Conservation (phyloP, 208 protist species). For the Wallacemonas sp. region DNA sequence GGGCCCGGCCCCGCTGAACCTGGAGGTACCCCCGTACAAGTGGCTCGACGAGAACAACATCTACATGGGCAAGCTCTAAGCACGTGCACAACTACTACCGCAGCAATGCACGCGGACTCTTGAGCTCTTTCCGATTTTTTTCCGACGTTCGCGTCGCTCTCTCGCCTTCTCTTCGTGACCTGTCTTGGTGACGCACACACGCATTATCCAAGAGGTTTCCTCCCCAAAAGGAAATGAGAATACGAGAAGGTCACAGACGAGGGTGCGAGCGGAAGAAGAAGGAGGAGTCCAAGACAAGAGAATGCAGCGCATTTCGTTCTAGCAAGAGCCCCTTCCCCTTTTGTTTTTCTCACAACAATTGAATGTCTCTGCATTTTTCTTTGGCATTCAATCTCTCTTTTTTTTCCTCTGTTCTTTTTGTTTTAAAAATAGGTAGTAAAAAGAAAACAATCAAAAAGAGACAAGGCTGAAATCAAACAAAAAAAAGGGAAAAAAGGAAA, state of each 20-base stretch:
- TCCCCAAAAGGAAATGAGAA: background rate
- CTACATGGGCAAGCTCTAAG: constrained; percentile 94
- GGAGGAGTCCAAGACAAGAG: no score
- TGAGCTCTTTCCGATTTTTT: background rate
- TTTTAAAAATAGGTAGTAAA: constrained; percentile 17
- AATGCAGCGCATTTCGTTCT: no score
- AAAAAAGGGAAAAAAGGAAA: background rate
- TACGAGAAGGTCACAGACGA: background rate
- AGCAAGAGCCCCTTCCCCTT: background rate
- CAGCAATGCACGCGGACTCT: background rate
- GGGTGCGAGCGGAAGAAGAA: background rate
- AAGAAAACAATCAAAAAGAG: constrained; percentile 5
- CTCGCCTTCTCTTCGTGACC: background rate
- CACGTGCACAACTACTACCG: background rate
- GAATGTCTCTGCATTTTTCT: no score
- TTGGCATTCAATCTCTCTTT: constrained; percentile 4
- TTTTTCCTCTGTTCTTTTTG: constrained; percentile 14
- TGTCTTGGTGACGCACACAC: no score
- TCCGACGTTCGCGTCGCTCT: background rate
- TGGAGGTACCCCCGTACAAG: constrained; percentile 97
- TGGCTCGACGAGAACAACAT: constrained; percentile 95
- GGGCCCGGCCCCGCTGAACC: constrained; percentile 98
- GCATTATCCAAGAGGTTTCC: no score
- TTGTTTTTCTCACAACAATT: background rate
- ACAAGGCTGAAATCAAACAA: background rate